A percentile compares a stretch with the other conserved stretches of the same genome.
Evolutionary conservation across 805 yeast genomes (phyloP).

Genomic region (Candida easanensis): DNA sequence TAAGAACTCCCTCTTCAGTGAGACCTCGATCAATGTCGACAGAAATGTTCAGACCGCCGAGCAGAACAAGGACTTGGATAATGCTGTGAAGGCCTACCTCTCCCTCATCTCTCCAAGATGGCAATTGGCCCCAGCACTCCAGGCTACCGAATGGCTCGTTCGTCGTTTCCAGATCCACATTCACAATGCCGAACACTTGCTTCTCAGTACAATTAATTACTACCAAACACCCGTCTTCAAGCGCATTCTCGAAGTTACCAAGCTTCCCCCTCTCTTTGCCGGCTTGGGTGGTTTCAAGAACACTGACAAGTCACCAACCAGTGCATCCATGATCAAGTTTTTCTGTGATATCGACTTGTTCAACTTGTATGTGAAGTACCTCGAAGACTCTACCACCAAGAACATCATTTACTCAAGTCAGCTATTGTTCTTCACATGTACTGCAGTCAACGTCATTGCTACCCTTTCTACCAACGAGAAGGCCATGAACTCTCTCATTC

Average conservation of each 20-base stretch:
- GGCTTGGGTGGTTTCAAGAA: conserved; percentile 72
- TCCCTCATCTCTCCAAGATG: conserved; percentile 74
- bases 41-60: conserved; percentile 80
- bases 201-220: conserved; percentile 78
- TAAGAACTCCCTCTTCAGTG: conserved; percentile 73
- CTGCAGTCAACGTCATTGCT: conserved; percentile 66
- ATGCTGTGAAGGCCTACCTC: conserved; percentile 72
- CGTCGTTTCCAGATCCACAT: conserved; percentile 86
- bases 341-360: conserved; percentile 69
- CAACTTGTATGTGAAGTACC: conserved; percentile 59
- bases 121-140: conserved; percentile 69
- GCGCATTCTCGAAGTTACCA: conserved; percentile 70
- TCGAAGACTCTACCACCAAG: conserved; percentile 42
- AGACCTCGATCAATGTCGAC: conserved; percentile 74
- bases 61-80: conserved; percentile 68
- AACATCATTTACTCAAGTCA: conserved; percentile 63
- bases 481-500: conserved; percentile 48
- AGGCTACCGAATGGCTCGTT: conserved; percentile 92
- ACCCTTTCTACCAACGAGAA: conserved; percentile 41
- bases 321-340: conserved; percentile 63
- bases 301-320: conserved; percentile 60
- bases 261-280: conserved; percentile 74
- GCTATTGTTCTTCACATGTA: conserved; percentile 75
- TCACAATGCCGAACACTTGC: conserved; percentile 68
- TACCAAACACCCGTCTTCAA: conserved; percentile 71